Evolutionary conservation across 2,329 filamentous ascomycete species (phyloP).

Genomic region (Rutstroemia sydowiana): DNA sequence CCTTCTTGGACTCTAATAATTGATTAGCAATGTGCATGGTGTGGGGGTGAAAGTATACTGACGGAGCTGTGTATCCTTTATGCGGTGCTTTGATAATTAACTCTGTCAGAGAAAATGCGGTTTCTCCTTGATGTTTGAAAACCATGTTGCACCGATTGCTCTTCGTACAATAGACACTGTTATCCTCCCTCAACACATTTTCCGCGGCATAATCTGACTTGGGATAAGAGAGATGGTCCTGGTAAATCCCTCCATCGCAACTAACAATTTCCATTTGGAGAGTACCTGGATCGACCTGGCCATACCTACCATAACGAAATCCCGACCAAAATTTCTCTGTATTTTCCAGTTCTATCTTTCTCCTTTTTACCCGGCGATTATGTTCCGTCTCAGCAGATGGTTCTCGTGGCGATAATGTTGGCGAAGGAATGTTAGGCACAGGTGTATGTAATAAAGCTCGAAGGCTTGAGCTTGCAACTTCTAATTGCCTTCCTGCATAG

Average conservation of each 20-base stretch:
- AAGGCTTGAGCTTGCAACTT: slow-evolving; percentile 21
- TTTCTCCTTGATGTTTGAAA: slow-evolving; percentile 70
- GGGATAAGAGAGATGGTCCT: slow-evolving; percentile 42
- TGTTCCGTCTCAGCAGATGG: slow-evolving; percentile 34
- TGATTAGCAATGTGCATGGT: slow-evolving; percentile 13
- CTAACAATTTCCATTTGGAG: slow-evolving; percentile 82
- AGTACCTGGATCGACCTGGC: slow-evolving; percentile 76
- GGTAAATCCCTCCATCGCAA: slow-evolving; percentile 74
- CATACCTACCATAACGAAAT: slow-evolving; percentile 78
- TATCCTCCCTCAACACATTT: slow-evolving; percentile 77
- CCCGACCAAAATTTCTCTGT: slow-evolving; percentile 40
- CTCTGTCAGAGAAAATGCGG: slow-evolving; percentile 76
- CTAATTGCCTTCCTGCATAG: slow-evolving; percentile 22
- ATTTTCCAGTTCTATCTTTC: slow-evolving; percentile 62
- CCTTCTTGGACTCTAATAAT: slow-evolving; percentile 71
- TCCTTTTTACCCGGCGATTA: slow-evolving; percentile 54
- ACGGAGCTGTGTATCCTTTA: slow-evolving; percentile 78
- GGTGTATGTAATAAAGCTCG: slow-evolving; percentile 23
- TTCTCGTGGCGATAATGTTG: slow-evolving; percentile 16
- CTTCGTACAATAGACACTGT: slow-evolving; percentile 83
- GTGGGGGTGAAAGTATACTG: slow-evolving; percentile 36
- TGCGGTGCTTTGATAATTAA: slow-evolving; percentile 81
- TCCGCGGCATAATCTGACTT: slow-evolving; percentile 55
- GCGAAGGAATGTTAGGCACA: slow-evolving; percentile 19
- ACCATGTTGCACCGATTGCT: slow-evolving; percentile 83